Percentiles rank a stretch among this genome's conserved stretches.
These are phyloP conservation scores for Austroboletus festivus DNA, from an alignment of 768 basidiomycete genomes.

Conservation along the genomic window DNA sequence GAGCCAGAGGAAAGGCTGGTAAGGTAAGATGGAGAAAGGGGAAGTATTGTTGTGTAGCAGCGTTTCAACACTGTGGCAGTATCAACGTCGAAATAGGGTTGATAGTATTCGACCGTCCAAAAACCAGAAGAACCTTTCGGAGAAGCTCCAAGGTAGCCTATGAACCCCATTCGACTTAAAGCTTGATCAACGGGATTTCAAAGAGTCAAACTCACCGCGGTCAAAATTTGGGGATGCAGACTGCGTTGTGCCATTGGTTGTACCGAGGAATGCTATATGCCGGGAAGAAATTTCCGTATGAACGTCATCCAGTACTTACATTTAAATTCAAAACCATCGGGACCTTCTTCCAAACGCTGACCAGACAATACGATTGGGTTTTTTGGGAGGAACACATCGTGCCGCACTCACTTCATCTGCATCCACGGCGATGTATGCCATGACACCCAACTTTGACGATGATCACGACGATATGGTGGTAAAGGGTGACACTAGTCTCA, in stretches of 20 bases:
- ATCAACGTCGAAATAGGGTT: constrained; percentile 86
- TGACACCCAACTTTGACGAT: constrained; percentile 18
- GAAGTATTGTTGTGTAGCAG: constrained; percentile 77
- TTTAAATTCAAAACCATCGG: constrained; percentile 70
- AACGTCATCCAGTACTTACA: constrained; percentile 37
- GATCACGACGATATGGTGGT: not conserved
- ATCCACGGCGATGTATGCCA: constrained; percentile 74
- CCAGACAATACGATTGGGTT: constrained; percentile 1
- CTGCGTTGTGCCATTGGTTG: constrained; percentile 25
- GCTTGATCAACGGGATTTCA: too few species aligned
- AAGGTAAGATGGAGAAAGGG: constrained; percentile 62
- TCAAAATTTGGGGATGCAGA: constrained; percentile 39
- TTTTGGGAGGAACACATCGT: too few species aligned
- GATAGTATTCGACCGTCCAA: constrained; percentile 85
- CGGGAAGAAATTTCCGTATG: not conserved
- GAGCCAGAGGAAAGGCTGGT: constrained; percentile 50
- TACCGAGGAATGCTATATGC: constrained; percentile 53
- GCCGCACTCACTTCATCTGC: constrained; percentile 58
- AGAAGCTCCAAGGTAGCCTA: constrained; percentile 58
- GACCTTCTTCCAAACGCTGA: constrained; percentile 62
- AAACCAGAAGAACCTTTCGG: constrained; percentile 53
- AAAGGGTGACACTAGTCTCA: not conserved
- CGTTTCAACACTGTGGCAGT: constrained; percentile 72
- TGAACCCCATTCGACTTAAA: too few species aligned
- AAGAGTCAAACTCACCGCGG: constrained; percentile 39